These are phyloP conservation scores for Serendipita indica DNA, from an alignment of 768 basidiomycete genomes.

Conservation along the genomic window DNA sequence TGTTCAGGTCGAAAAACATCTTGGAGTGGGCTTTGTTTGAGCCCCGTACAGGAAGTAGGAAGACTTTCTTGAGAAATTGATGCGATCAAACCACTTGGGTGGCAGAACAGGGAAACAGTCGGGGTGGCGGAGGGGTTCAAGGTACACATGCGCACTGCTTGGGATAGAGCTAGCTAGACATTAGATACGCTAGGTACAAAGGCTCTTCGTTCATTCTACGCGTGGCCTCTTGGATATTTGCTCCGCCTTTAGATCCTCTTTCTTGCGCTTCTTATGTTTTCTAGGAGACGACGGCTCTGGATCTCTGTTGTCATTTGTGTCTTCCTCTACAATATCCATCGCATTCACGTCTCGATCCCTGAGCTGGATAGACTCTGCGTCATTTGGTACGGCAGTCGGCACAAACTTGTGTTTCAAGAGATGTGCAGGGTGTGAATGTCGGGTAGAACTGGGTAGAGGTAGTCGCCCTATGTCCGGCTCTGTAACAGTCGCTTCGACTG, in stretches of 20 bases:
- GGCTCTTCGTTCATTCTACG: neutral
- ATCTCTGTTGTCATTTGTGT: too few relatives aligned
- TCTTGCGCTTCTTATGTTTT: neutral
- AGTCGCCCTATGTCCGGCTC: neutral
- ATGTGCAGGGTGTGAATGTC: neutral
- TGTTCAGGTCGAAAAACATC: conserved; percentile 61
- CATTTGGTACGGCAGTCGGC: neutral
- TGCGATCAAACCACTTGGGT: neutral
- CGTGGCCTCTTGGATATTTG: neutral
- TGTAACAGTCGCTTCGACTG: neutral
- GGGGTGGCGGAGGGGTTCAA: neutral
- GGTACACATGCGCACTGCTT: neutral
- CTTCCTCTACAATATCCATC: too few relatives aligned
- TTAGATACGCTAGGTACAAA: neutral
- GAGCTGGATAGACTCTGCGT: neutral
- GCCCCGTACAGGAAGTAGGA: neutral
- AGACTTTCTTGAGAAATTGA: neutral
- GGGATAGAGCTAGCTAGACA: neutral
- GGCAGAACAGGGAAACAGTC: neutral
- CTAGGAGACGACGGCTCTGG: too few relatives aligned
- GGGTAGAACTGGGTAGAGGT: neutral
- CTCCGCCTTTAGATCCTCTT: neutral
- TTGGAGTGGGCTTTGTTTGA: too few relatives aligned
- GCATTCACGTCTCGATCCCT: neutral
- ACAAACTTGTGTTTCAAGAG: conserved; percentile 6